These are phyloP conservation scores for Epicoccum sorghinum DNA, from an alignment of 2,329 filamentous ascomycete species.

Conservation along the genomic window DNA sequence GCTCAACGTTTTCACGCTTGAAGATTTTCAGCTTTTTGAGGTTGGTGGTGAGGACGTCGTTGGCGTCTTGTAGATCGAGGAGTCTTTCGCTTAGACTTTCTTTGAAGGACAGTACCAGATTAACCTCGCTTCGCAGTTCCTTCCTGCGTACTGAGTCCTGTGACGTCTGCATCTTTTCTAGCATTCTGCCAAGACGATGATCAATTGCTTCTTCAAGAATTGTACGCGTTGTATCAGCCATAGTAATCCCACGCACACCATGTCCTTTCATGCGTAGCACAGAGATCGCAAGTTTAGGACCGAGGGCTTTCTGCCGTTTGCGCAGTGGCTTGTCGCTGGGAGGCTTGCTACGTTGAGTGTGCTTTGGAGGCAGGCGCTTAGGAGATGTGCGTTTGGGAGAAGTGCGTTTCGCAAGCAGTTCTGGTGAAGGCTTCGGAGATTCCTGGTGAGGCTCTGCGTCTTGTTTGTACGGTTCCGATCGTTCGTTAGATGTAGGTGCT, in stretches of 20 bases:
- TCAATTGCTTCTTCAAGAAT: slow-evolving; percentile 58
- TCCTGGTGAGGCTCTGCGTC: slow-evolving; percentile 25
- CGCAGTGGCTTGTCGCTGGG: slow-evolving; percentile 29
- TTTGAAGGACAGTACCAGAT: slow-evolving; percentile 56
- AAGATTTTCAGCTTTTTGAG: slow-evolving; percentile 52
- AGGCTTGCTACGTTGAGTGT: slow-evolving; percentile 18
- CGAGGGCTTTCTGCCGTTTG: slow-evolving; percentile 38
- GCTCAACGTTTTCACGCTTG: slow-evolving; percentile 52
- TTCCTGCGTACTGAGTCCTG: slow-evolving; percentile 48
- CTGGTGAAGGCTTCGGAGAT: slow-evolving; percentile 15
- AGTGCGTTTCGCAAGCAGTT: neutral
- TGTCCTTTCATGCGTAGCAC: slow-evolving; percentile 49
- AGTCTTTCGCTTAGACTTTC: slow-evolving; percentile 56
- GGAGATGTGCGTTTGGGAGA: neutral
- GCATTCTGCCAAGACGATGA: slow-evolving; percentile 52
- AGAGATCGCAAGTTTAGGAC: slow-evolving; percentile 38
- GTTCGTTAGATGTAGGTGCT: neutral
- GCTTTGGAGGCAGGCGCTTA: slow-evolving; percentile 22
- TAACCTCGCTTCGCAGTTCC: slow-evolving; percentile 53
- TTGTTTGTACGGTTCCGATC: slow-evolving; percentile 17
- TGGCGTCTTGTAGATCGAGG: slow-evolving; percentile 58
- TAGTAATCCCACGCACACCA: slow-evolving; percentile 51
- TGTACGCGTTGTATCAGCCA: slow-evolving; percentile 59
- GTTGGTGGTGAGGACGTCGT: slow-evolving; percentile 57
- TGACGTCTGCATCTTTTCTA: slow-evolving; percentile 46